phyloP scores from a whole-genome alignment of 2,329 filamentous ascomycete species.

The Fusarium marasasianum region DNA sequence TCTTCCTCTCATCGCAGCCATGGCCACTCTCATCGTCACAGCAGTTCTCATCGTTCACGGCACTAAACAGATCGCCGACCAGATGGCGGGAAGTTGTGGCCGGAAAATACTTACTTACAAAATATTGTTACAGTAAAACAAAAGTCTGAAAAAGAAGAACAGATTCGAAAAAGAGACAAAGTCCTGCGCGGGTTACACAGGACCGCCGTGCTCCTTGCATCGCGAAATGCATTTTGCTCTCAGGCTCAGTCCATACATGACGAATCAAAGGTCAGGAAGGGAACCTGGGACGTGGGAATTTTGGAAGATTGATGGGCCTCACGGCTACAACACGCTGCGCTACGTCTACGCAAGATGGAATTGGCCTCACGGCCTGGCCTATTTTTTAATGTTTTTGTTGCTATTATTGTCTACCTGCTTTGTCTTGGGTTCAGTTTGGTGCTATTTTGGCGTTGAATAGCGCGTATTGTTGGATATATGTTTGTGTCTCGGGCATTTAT shows the following conservation, averaged over 20 bases:
- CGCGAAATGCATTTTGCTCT: constrained; percentile 13
- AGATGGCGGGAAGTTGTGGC: not conserved
- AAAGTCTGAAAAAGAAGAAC: constrained; percentile 17
- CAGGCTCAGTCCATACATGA: constrained; percentile 20
- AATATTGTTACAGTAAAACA: constrained; percentile 12
- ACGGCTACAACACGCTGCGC: constrained; percentile 38
- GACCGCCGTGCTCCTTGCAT: constrained; percentile 37
- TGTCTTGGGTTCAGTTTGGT: constrained; percentile 16
- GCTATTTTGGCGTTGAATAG: constrained; percentile 37
- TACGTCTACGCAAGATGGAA: constrained; percentile 43
- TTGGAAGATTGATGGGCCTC: constrained; percentile 44
- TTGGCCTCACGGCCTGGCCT: constrained; percentile 43
- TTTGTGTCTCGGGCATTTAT: constrained; percentile 5
- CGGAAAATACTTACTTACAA: constrained; percentile 5
- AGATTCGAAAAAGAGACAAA: constrained; percentile 29
- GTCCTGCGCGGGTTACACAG: constrained; percentile 45
- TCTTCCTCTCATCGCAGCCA: constrained; percentile 55
- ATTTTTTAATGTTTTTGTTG: constrained; percentile 36
- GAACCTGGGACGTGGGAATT: constrained; percentile 35
- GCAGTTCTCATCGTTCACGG: constrained; percentile 46
- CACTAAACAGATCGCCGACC: constrained; percentile 24
- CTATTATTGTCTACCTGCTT: constrained; percentile 11
- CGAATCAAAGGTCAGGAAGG: constrained; percentile 27
- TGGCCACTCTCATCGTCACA: constrained; percentile 50
- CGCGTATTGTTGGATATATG: constrained; percentile 13